Conservation (phyloP, 495 filamentous ascomycete species). For the Darksidea phi region DNA sequence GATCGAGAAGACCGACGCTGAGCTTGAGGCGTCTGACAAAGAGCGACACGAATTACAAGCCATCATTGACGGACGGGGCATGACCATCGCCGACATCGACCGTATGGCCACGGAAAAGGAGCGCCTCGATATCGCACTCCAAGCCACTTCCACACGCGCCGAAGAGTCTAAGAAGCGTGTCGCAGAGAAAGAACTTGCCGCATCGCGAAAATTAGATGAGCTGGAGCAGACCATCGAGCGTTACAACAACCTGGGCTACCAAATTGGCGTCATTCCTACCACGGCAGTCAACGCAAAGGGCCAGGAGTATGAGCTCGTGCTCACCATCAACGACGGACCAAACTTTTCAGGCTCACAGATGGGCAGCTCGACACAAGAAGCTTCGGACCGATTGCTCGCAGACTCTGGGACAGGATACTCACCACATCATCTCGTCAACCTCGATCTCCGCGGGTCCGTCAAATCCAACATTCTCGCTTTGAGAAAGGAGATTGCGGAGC, state of each 20-base stretch:
- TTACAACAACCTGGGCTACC: constrained; percentile 92
- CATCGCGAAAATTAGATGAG: constrained; percentile 79
- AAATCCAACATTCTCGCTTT: constrained; percentile 74
- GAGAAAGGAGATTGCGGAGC: constrained; percentile 83
- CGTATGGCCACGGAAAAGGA: constrained; percentile 96
- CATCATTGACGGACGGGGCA: constrained; percentile 84
- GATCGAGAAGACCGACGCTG: constrained; percentile 70
- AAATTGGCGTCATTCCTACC: constrained; percentile 82
- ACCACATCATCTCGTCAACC: constrained; percentile 78
- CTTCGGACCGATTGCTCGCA: constrained; percentile 65
- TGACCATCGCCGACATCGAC: constrained; percentile 96
- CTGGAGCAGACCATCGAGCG: constrained; percentile 80
- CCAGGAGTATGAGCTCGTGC: constrained; percentile 74
- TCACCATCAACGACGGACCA: constrained; percentile 65
- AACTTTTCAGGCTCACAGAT: constrained; percentile 76
- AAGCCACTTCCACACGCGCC: constrained; percentile 67
- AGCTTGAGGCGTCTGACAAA: constrained; percentile 75
- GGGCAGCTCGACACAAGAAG: constrained; percentile 53
- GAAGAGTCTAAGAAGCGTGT: constrained; percentile 81
- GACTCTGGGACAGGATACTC: constrained; percentile 84
- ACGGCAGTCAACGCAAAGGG: constrained; percentile 83
- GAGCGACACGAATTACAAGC: constrained; percentile 77
- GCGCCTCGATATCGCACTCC: constrained; percentile 79
- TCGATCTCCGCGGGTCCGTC: constrained; percentile 78
- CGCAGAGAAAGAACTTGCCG: constrained; percentile 78